phyloP scores from a whole-genome alignment of 1,139 yeast genomes.

The Blastobotrys arbuscula region DNA sequence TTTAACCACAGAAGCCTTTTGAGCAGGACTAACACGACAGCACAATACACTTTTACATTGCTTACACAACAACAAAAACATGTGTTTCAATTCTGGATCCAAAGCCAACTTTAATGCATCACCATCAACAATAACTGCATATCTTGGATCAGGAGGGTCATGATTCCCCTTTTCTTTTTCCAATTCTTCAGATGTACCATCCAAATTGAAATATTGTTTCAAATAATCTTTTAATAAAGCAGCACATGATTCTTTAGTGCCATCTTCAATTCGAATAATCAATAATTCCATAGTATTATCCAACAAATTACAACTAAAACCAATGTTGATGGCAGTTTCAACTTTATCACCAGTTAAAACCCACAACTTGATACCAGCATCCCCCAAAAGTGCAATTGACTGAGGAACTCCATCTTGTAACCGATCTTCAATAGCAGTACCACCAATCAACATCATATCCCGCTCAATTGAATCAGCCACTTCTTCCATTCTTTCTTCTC shows the following conservation, averaged over 20 bases:
- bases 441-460: slow-evolving; percentile 71
- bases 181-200: slow-evolving; percentile 55
- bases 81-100: slow-evolving; percentile 52
- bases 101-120: slow-evolving; percentile 77
- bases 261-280: slow-evolving; percentile 50
- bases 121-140: slow-evolving; percentile 88
- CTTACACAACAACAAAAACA: slow-evolving; percentile 80
- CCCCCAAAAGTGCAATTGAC: slow-evolving; percentile 73
- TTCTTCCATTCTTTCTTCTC: slow-evolving; percentile 73
- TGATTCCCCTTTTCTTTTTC: slow-evolving; percentile 65
- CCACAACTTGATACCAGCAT: slow-evolving; percentile 96
- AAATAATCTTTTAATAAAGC: slow-evolving; percentile 56
- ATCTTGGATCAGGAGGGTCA: slow-evolving; percentile 67
- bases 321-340: slow-evolving; percentile 96
- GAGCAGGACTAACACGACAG: slow-evolving; percentile 96
- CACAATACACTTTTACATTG: slow-evolving; percentile 91
- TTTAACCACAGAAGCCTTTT: slow-evolving; percentile 92
- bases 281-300: slow-evolving; percentile 83
- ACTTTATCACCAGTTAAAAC: slow-evolving; percentile 96
- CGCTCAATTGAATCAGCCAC: slow-evolving; percentile 79
- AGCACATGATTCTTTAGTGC: slow-evolving; percentile 45
- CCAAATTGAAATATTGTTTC: slow-evolving; percentile 54
- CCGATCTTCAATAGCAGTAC: slow-evolving; percentile 96
- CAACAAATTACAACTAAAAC: slow-evolving; percentile 87
- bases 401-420: slow-evolving; percentile 96